A percentile compares a stretch with the other conserved stretches of the same genome.
Conservation (phyloP, 257 asterid genomes). For the Solanum chiquidenum region DNA sequence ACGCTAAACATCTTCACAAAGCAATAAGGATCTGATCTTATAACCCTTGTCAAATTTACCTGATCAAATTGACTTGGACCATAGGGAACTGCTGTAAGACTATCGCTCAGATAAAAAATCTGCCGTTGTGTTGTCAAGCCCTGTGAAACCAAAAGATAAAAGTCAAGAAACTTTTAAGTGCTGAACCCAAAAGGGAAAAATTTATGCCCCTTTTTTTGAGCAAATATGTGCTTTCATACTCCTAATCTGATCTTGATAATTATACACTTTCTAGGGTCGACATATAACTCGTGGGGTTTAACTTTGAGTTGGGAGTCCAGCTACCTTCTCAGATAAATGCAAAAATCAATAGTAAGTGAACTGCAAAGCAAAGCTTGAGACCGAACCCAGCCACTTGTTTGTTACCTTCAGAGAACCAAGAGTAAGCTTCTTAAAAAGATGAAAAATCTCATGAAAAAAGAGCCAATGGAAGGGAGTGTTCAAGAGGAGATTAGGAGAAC, state of each 20-base stretch:
- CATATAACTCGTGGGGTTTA: not conserved
- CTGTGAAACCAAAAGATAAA: not conserved
- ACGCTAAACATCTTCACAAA: not conserved
- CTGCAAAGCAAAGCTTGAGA: not conserved
- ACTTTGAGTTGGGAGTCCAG: not conserved
- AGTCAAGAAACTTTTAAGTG: not conserved
- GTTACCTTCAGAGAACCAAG: not conserved
- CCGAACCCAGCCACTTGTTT: not conserved
- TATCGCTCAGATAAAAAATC: not conserved
- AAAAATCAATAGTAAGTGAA: not conserved
- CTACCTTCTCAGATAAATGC: conserved; percentile 1
- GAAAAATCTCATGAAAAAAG: not conserved
- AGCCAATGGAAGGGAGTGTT: not conserved
- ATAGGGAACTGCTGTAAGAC: not conserved
- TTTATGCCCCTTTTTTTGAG: not conserved
- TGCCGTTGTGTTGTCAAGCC: not conserved
- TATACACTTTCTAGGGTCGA: not conserved
- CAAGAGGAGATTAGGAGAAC: not conserved
- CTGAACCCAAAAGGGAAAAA: not conserved
- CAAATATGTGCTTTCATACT: not conserved
- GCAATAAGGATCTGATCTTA: not conserved
- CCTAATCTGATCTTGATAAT: not conserved
- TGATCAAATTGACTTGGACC: not conserved
- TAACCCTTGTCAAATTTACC: not conserved
- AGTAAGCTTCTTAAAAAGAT: not conserved